Conservation (phyloP, 345 rosid genomes). For the Sisymbrium irio region DNA sequence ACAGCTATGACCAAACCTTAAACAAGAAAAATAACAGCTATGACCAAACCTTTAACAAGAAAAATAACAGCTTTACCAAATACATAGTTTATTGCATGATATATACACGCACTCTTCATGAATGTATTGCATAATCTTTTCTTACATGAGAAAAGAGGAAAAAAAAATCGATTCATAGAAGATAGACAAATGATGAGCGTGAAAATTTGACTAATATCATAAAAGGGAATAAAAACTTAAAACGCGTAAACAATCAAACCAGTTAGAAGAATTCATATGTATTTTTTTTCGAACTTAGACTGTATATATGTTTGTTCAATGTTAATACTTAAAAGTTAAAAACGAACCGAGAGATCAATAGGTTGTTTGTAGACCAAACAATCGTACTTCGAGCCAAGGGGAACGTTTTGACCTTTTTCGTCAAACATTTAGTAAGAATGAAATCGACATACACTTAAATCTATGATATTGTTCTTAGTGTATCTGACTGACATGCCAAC, state of each 20-base stretch:
- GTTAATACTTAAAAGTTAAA: neutral
- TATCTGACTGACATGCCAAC: conserved; percentile 14
- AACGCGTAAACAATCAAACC: neutral
- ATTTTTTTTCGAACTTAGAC: too few species aligned
- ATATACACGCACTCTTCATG: neutral
- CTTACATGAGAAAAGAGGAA: neutral
- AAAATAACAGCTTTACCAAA: neutral
- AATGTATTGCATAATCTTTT: neutral
- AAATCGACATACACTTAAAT: conserved; percentile 23
- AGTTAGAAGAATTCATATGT: neutral
- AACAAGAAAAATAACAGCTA: neutral
- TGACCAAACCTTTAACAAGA: neutral
- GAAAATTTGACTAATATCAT: neutral
- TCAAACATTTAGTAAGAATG: neutral
- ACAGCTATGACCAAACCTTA: too few species aligned
- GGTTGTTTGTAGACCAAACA: neutral
- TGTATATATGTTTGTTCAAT: neutral
- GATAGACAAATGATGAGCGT: neutral
- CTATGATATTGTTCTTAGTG: conserved; percentile 24
- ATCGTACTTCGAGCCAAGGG: neutral
- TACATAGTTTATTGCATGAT: neutral
- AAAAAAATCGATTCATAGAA: neutral
- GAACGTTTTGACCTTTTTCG: neutral
- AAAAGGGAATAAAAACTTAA: neutral
- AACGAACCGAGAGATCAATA: neutral